Evolutionary conservation across 2,329 filamentous ascomycete genomes (phyloP).

Genomic region (Epichloe gansuensis): DNA sequence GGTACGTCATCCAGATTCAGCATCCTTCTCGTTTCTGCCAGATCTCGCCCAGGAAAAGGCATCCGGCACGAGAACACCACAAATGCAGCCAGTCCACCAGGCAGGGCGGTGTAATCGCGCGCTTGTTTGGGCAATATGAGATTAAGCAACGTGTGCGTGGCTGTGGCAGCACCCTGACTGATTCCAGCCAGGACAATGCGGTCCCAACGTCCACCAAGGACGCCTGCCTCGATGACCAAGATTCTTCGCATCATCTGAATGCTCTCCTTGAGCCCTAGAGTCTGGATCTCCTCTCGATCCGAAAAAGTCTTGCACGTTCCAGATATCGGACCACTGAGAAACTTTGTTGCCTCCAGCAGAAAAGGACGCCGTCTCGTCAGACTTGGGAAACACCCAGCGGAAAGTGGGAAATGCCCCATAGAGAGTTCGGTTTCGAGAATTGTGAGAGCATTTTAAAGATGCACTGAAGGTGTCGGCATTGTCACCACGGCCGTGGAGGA

Average conservation of each 20-base stretch:
- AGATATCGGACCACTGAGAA: slow-evolving; percentile 40
- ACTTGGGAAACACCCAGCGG: slow-evolving; percentile 37
- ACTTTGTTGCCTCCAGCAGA: slow-evolving; percentile 9
- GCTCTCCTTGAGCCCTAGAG: slow-evolving; percentile 26
- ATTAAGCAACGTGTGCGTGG: slow-evolving; percentile 24
- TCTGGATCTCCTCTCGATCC: slow-evolving; percentile 30
- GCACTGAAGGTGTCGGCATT: slow-evolving; percentile 20
- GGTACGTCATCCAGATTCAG: slow-evolving; percentile 16
- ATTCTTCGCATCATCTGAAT: slow-evolving; percentile 20
- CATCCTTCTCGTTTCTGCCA: slow-evolving; percentile 19
- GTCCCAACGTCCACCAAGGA: slow-evolving; percentile 24
- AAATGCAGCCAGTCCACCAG: slow-evolving; percentile 17
- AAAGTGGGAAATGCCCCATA: slow-evolving; percentile 29
- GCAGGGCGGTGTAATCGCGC: background rate
- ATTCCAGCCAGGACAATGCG: slow-evolving; percentile 31
- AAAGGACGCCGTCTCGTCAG: slow-evolving; percentile 19
- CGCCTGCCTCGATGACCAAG: slow-evolving; percentile 21
- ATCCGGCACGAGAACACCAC: slow-evolving; percentile 26
- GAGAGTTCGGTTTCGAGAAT: slow-evolving; percentile 22
- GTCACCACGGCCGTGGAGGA: slow-evolving; percentile 33
- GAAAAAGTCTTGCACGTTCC: slow-evolving; percentile 27
- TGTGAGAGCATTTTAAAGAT: slow-evolving; percentile 17
- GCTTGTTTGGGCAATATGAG: slow-evolving; percentile 13
- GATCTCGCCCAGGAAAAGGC: slow-evolving; percentile 20
- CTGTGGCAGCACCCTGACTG: slow-evolving; percentile 32